Percentiles rank a stretch among this genome's conserved stretches.
These are phyloP conservation scores for Cadophora sp. DNA, from an alignment of 2,329 filamentous ascomycete genomes.

Conservation along the genomic window DNA sequence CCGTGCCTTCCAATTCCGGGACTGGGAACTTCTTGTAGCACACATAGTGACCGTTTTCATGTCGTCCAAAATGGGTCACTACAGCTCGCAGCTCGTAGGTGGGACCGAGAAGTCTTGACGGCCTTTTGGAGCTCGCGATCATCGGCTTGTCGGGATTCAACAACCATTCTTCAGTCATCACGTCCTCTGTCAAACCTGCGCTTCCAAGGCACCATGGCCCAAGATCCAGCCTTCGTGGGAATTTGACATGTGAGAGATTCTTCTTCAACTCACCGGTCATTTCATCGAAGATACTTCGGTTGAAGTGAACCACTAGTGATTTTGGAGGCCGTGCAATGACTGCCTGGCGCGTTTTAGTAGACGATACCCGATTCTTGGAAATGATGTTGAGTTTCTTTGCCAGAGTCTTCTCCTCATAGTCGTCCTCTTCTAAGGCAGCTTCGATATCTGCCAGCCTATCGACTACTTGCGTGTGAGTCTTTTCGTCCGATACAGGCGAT, in stretches of 20 bases:
- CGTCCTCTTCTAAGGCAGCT: constrained; percentile 76
- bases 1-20: constrained; percentile 36
- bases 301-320: constrained; percentile 85
- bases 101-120: constrained; percentile 60
- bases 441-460: constrained; percentile 70
- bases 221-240: constrained; percentile 77
- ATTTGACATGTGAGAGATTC: constrained; percentile 80
- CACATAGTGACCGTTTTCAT: constrained; percentile 96
- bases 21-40: constrained; percentile 78
- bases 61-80: constrained; percentile 86
- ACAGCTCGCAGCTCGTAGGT: constrained; percentile 83
- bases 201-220: constrained; percentile 85
- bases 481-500: constrained; percentile 35
- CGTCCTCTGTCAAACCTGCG: constrained; percentile 35
- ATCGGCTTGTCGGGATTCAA: constrained; percentile 74
- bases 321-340: constrained; percentile 84
- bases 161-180: constrained; percentile 69
- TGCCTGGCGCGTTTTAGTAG: constrained; percentile 89
- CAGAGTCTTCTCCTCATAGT: constrained; percentile 76
- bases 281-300: constrained; percentile 90
- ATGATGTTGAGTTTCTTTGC: constrained; percentile 69
- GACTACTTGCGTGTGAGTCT: constrained; percentile 45
- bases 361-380: constrained; percentile 71
- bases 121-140: constrained; percentile 63
- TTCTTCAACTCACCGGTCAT: constrained; percentile 80